Conservation (phyloP, 441 rosid genomes). For the Brassica balearica region DNA sequence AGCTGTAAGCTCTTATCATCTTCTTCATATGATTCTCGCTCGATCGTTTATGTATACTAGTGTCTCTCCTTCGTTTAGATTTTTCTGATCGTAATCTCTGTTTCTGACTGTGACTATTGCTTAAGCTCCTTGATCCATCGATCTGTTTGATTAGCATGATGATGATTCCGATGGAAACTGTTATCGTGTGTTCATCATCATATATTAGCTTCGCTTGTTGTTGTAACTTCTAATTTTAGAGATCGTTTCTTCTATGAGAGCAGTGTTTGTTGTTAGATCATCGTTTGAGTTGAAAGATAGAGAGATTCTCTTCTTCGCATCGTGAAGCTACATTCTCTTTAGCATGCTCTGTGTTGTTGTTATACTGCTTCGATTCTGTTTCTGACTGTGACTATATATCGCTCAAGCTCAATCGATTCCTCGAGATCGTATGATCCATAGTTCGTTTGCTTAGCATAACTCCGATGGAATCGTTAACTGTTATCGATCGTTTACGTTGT, state of each 20-base stretch:
- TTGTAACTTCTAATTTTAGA: background rate
- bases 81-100: background rate
- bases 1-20: background rate
- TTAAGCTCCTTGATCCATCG: background rate
- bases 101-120: background rate
- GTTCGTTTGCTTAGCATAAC: too few relatives aligned
- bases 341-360: background rate
- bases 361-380: too few relatives aligned
- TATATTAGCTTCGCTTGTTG: background rate
- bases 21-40: background rate
- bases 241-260: background rate
- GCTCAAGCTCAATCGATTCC: too few relatives aligned
- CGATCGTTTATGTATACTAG: background rate
- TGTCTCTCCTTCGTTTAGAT: too few relatives aligned
- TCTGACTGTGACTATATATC: too few relatives aligned
- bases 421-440: too few relatives aligned
- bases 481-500: too few relatives aligned
- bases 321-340: background rate
- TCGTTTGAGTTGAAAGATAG: background rate
- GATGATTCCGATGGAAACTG: background rate
- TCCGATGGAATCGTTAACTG: too few relatives aligned
- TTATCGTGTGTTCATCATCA: background rate
- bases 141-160: background rate
- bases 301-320: background rate
- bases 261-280: background rate